Percentiles rank a stretch among this genome's conserved stretches.
These are phyloP conservation scores for Camptophora hylomeconis DNA, from an alignment of 2,329 filamentous ascomycete genomes.

Conservation along the genomic window DNA sequence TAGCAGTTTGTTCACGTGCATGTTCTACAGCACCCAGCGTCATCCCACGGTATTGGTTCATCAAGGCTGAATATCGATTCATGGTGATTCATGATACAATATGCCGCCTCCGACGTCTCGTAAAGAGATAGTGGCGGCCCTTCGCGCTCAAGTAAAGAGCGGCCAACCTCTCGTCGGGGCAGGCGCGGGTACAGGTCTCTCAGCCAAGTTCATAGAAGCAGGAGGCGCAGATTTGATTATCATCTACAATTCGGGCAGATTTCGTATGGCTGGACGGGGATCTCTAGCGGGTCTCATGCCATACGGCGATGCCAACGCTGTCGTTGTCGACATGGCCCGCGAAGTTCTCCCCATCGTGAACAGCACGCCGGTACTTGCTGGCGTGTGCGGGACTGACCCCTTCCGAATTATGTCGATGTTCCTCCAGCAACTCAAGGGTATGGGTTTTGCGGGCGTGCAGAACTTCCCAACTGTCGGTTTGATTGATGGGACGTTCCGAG, in stretches of 20 bases:
- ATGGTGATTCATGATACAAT: too few species aligned
- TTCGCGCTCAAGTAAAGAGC: slow-evolving; percentile 41
- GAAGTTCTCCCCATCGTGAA: slow-evolving; percentile 53
- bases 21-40: too few species aligned
- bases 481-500: slow-evolving; percentile 54
- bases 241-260: slow-evolving; percentile 60
- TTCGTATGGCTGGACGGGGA: slow-evolving; percentile 59
- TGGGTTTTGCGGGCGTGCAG: slow-evolving; percentile 58
- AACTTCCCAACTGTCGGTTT: slow-evolving; percentile 58
- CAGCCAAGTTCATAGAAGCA: slow-evolving; percentile 56
- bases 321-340: slow-evolving; percentile 56
- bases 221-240: slow-evolving; percentile 59
- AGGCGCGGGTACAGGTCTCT: slow-evolving; percentile 51
- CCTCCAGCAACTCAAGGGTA: slow-evolving; percentile 43
- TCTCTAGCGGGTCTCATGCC: slow-evolving; percentile 59
- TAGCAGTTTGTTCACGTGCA: too few species aligned
- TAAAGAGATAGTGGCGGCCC: slow-evolving; percentile 40
- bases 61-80: too few species aligned
- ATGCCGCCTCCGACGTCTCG: slow-evolving; percentile 49
- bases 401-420: slow-evolving; percentile 51
- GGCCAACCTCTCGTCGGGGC: slow-evolving; percentile 53
- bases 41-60: too few species aligned
- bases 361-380: slow-evolving; percentile 49
- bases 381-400: slow-evolving; percentile 58
- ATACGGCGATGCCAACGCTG: slow-evolving; percentile 57